A percentile compares a stretch with the other conserved stretches of the same genome.
Conservation (phyloP, 495 filamentous ascomycete species). For the Xylaria grammica region DNA sequence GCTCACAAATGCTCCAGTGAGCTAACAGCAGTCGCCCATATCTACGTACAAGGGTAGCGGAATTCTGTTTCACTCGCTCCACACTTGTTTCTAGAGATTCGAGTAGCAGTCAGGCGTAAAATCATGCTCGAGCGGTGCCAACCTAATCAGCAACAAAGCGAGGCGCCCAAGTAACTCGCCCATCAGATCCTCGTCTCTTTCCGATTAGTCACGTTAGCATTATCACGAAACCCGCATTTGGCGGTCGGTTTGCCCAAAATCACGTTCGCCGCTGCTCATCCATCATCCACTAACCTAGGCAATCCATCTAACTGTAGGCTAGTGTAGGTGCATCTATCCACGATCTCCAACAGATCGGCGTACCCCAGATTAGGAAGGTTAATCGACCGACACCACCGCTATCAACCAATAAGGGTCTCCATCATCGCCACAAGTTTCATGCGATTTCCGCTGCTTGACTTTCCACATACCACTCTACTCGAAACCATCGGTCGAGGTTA, state of each 20-base stretch:
- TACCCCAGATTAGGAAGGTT: conserved; percentile 23
- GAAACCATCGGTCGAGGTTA: no score
- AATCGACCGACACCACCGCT: not conserved
- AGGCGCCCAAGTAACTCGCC: not conserved
- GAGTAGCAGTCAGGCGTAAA: no score
- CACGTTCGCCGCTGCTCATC: not conserved
- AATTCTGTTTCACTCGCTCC: not conserved
- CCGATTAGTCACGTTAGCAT: no score
- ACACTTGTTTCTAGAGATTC: not conserved
- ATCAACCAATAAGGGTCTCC: conserved; percentile 8
- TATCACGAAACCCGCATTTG: not conserved
- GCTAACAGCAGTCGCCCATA: not conserved
- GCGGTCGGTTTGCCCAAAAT: conserved; percentile 5
- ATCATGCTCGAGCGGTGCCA: no score
- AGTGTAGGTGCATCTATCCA: not conserved
- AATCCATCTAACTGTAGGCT: no score
- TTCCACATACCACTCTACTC: no score
- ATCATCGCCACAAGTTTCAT: not conserved
- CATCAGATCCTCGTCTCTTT: not conserved
- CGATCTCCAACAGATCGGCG: conserved; percentile 20
- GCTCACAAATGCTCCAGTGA: not conserved
- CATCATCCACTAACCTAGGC: no score
- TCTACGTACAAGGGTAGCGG: no score
- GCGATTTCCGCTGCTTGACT: no score
- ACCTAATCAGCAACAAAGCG: no score